phyloP scores from a whole-genome alignment of 164 flowering plant species.

The Taxillus chinensis region DNA sequence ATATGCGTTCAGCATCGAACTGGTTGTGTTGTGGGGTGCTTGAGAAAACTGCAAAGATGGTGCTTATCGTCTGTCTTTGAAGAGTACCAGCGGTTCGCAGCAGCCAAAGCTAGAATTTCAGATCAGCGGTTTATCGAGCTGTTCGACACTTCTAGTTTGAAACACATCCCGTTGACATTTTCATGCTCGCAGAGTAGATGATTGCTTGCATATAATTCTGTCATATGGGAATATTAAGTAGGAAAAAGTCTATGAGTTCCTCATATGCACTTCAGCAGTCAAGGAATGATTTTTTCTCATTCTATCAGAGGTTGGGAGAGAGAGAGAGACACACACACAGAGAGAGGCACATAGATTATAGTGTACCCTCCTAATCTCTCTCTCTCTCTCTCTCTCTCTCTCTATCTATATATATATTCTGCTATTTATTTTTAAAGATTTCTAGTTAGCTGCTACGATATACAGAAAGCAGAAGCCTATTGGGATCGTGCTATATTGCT shows the following conservation, averaged over 20 bases:
- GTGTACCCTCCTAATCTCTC: not conserved
- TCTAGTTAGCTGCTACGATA: too few relatives aligned
- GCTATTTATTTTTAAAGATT: not conserved
- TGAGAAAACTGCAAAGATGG: constrained; percentile 70
- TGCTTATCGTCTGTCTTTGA: constrained; percentile 67
- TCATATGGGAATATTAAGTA: not conserved
- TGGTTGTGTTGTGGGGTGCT: constrained; percentile 73
- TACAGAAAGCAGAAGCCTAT: too few relatives aligned
- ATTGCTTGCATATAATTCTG: constrained; percentile 3
- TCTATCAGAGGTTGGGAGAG: not conserved
- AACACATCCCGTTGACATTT: constrained; percentile 42
- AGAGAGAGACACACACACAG: not conserved
- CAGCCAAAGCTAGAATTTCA: constrained; percentile 62
- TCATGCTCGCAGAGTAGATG: constrained; percentile 34
- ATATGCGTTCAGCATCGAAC: constrained; percentile 54
- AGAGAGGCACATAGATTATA: not conserved
- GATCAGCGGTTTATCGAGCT: constrained; percentile 78
- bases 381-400: not conserved
- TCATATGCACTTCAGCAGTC: constrained; percentile 16
- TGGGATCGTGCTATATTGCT: too few relatives aligned
- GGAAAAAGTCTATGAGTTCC: constrained; percentile 26
- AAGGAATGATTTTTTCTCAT: constrained; percentile 13
- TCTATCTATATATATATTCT: not conserved
- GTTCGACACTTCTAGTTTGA: constrained; percentile 54
- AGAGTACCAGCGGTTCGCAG: constrained; percentile 77